phyloP scores from a whole-genome alignment of 2,329 filamentous ascomycete species.

The Monilinia fructigena region DNA sequence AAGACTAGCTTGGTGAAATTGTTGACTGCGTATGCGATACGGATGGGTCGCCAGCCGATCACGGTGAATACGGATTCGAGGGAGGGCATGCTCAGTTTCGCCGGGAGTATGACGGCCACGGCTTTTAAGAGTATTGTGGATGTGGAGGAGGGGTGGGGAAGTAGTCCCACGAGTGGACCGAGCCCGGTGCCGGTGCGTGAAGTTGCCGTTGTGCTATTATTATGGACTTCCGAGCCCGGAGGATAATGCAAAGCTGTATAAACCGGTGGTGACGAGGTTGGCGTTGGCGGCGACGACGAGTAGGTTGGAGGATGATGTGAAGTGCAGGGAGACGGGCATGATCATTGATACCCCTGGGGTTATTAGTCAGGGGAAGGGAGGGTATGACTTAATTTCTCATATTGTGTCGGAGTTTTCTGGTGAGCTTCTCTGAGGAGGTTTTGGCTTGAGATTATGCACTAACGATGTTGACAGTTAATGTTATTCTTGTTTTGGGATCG shows the following conservation, averaged over 20 bases:
- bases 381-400: slow-evolving; percentile 77
- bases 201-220: slow-evolving; percentile 87
- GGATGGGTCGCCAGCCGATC: slow-evolving; percentile 70
- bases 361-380: slow-evolving; percentile 62
- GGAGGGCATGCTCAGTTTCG: slow-evolving; percentile 74
- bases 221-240: slow-evolving; percentile 74
- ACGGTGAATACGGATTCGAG: slow-evolving; percentile 82
- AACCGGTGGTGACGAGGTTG: slow-evolving; percentile 70
- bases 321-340: slow-evolving; percentile 70
- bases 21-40: slow-evolving; percentile 75
- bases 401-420: slow-evolving; percentile 69
- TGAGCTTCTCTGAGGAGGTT: slow-evolving; percentile 33
- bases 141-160: slow-evolving; percentile 85
- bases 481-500: slow-evolving; percentile 79
- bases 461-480: slow-evolving; percentile 56
- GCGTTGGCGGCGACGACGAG: slow-evolving; percentile 76
- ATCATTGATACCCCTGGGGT: slow-evolving; percentile 81
- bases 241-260: slow-evolving; percentile 71
- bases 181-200: slow-evolving; percentile 84
- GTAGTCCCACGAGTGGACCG: slow-evolving; percentile 85
- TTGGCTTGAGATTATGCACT: background rate
- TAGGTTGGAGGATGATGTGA: slow-evolving; percentile 71
- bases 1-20: slow-evolving; percentile 81
- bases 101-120: slow-evolving; percentile 82
- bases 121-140: slow-evolving; percentile 86